Evolutionary conservation across 140 eudicot species (phyloP), one percentile per base, ranked within the genome.

Genomic region (Erigeron philadelphicus): DNA sequence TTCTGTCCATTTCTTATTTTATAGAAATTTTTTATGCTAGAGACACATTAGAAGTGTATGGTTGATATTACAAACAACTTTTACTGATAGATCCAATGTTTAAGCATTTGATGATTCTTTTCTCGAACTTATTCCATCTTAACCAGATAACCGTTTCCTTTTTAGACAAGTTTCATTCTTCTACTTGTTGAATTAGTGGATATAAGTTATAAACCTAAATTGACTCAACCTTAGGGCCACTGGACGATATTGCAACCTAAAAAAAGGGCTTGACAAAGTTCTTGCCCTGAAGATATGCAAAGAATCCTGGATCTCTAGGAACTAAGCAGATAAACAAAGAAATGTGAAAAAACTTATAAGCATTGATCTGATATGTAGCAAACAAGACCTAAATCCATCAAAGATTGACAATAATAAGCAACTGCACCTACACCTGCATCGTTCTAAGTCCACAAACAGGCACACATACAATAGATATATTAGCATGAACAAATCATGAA

Each of bases 381-480:
- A 31, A 4, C 38, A 2, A 31, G 3, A 31, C 38, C 38, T 31
- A 0, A 25, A 50, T 11, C 53, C 53, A 48, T 48, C 15, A 11
- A n/a, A 5, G 7, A 48, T 48, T 48, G 2, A 49, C 19, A 8
- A 63, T 38, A 31, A 6, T 46, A 9, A 61, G 40, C 41, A 53
- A 41, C 54, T 65, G 11, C 67, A 12, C 17, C 43, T 13, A 59
- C 31, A 57, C 19, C 16, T 47, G n/a, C n/a, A n/a, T n/a, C n/a
- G n/a, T 60, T 50, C 7, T 0, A 40, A 45, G 70, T 48, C 46
- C 73, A 67, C 60, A 61, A 60, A 9, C 55, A 21, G 42, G 44
- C 56, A 21, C 68, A 43, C n/a, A 9, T 11, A 61, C 48, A 71
- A 25, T 4, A 54, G 49, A 77, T 31, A 56, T 48, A 35, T 60